A percentile compares a stretch with the other conserved stretches of the same genome.
Evolutionary conservation across 1,284 basidiomycete genomes (phyloP).

Genomic region (Trametes hirsuta): DNA sequence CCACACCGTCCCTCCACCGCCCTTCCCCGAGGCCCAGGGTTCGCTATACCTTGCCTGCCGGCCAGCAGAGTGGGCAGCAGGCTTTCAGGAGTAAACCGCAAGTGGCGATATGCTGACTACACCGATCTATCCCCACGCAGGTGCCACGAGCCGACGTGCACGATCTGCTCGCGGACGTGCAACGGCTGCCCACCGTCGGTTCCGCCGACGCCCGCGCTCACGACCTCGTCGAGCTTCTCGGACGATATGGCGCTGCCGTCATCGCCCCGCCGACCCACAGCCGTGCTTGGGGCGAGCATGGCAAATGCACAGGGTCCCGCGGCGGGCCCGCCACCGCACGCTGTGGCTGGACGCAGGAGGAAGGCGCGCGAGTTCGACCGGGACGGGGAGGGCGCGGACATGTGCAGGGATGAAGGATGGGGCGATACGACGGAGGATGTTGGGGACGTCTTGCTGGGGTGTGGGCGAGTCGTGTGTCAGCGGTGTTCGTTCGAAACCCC

Average conservation of each 20-base stretch:
- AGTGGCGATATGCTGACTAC: not conserved
- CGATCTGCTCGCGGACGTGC: conserved; percentile 38
- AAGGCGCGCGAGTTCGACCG: conserved; percentile 22
- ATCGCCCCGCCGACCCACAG: conserved; percentile 20
- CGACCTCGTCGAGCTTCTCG: conserved; percentile 19
- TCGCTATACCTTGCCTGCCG: not conserved
- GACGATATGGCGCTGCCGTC: conserved; percentile 21
- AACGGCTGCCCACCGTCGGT: conserved; percentile 29
- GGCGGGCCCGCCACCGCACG: not conserved
- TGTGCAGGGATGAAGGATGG: conserved; percentile 3
- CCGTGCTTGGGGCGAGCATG: conserved; percentile 19
- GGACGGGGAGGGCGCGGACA: conserved; percentile 18
- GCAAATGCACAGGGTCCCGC: not conserved
- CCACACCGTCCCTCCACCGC: not conserved
- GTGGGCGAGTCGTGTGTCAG: conserved; percentile 37
- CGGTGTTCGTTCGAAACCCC: conserved; percentile 36
- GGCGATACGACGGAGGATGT: conserved; percentile 7
- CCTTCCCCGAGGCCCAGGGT: not conserved
- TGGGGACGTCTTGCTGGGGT: conserved; percentile 28
- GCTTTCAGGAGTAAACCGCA: not conserved
- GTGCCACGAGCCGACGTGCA: conserved; percentile 35
- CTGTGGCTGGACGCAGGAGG: conserved; percentile 15
- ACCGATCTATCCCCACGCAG: conserved; percentile 16
- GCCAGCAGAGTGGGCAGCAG: not conserved
- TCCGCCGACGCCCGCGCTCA: conserved; percentile 32